A percentile compares a stretch with the other conserved stretches of the same genome.
These are phyloP conservation scores for Pseudopithomyces maydicus DNA, from an alignment of 2,329 filamentous ascomycete genomes.

Conservation along the genomic window DNA sequence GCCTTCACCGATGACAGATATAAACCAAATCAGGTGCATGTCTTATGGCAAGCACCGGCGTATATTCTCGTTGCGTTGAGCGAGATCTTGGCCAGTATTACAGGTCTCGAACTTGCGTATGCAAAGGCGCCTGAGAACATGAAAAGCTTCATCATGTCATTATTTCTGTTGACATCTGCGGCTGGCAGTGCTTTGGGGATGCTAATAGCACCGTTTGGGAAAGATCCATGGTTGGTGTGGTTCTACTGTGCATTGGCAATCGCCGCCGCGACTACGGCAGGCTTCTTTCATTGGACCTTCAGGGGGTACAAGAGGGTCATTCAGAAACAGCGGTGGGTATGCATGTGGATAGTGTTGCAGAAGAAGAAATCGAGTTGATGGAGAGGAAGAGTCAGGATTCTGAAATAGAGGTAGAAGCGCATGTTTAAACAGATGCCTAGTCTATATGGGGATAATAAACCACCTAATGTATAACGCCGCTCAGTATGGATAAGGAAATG, in stretches of 20 bases:
- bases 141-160: slow-evolving; percentile 57
- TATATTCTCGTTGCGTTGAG: slow-evolving; percentile 52
- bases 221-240: slow-evolving; percentile 70
- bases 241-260: slow-evolving; percentile 66
- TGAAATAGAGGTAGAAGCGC: neutral
- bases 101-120: slow-evolving; percentile 55
- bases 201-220: slow-evolving; percentile 63
- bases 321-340: neutral
- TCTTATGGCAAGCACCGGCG: slow-evolving; percentile 52
- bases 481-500: too few relatives aligned
- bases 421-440: neutral
- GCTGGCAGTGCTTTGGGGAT: slow-evolving; percentile 65
- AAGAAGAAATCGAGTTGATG: slow-evolving; percentile 17
- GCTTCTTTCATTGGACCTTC: slow-evolving; percentile 60
- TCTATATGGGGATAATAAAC: too few relatives aligned
- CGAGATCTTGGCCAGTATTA: slow-evolving; percentile 55
- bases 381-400: slow-evolving; percentile 2
- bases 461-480: too few relatives aligned
- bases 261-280: slow-evolving; percentile 55
- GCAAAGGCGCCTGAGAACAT: slow-evolving; percentile 53
- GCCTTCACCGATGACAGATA: slow-evolving; percentile 29
- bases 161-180: slow-evolving; percentile 66
- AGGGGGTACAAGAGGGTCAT: slow-evolving; percentile 19
- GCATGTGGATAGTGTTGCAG: slow-evolving; percentile 14
- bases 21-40: slow-evolving; percentile 50